A percentile compares a stretch with the other conserved stretches of the same genome.
These are phyloP conservation scores for Arthrobotrys iridis DNA, from an alignment of 2,329 filamentous ascomycete species.

Conservation along the genomic window DNA sequence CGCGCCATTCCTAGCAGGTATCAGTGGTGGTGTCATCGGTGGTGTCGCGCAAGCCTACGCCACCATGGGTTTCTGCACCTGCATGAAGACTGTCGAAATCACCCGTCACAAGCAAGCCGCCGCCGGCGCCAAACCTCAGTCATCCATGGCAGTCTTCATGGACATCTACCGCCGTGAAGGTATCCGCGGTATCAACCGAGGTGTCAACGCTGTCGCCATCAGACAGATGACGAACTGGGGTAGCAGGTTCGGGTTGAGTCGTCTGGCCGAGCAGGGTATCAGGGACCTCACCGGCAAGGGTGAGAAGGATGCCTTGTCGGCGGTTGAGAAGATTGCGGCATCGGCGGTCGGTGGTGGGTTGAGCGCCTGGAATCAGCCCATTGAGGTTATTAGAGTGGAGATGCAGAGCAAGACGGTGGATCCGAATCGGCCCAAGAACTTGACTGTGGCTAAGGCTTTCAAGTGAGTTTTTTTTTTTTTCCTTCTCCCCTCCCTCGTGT, in stretches of 20 bases:
- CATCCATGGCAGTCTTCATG: conserved; percentile 95
- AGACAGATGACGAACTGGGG: conserved; percentile 99
- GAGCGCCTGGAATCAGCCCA: conserved; percentile 98
- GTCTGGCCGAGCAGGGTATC: conserved; percentile 90
- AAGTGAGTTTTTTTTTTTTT: conserved; percentile 58
- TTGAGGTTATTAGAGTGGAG: conserved; percentile 99
- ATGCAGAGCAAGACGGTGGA: conserved; percentile 99
- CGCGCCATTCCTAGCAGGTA: conserved; percentile 85
- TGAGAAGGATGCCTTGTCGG: conserved; percentile 78
- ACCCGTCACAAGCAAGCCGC: conserved; percentile 96
- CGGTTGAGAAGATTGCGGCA: conserved; percentile 87
- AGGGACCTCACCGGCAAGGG: conserved; percentile 80
- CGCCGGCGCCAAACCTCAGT: conserved; percentile 81
- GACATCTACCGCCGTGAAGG: conserved; percentile 95
- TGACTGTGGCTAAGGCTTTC: conserved; percentile 89
- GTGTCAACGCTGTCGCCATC: conserved; percentile 98
- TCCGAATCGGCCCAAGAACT: conserved; percentile 97
- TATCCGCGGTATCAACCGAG: conserved; percentile 95
- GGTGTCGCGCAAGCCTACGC: conserved; percentile 98
- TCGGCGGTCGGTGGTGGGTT: conserved; percentile 90
- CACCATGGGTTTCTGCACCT: conserved; percentile 99
- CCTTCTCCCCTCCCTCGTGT: not conserved
- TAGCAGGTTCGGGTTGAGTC: conserved; percentile 89
- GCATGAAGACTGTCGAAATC: conserved; percentile 99
- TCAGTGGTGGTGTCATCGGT: conserved; percentile 88